phyloP scores from a whole-genome alignment of 2,329 filamentous ascomycete genomes.

The Chaetothyriales sp. region DNA sequence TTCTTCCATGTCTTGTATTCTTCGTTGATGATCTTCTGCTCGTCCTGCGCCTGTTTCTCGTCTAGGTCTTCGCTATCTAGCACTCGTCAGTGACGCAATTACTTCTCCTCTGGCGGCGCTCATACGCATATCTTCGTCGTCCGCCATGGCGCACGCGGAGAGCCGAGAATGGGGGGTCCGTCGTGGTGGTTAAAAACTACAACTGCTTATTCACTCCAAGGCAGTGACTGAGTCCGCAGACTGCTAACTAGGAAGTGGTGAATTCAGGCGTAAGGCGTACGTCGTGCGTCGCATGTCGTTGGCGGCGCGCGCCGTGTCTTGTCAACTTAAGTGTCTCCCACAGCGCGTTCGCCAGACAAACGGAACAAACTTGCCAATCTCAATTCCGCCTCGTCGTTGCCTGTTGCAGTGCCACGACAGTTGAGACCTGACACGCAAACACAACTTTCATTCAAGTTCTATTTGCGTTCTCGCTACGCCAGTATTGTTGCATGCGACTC shows the following conservation, averaged over 20 bases:
- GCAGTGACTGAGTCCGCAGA: no score
- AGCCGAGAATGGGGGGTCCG: neutral
- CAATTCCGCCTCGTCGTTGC: neutral
- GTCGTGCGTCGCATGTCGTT: no score
- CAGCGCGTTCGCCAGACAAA: neutral
- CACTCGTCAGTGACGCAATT: neutral
- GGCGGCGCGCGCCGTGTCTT: no score
- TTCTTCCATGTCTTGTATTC: conserved; percentile 99
- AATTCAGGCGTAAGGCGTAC: no score
- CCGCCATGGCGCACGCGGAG: conserved; percentile 13
- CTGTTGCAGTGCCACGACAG: neutral
- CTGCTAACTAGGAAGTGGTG: no score
- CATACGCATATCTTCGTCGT: conserved; percentile 19
- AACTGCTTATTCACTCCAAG: no score
- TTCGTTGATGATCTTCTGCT: conserved; percentile 27
- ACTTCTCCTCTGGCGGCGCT: neutral
- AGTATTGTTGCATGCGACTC: neutral
- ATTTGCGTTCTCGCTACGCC: neutral
- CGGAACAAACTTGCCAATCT: neutral
- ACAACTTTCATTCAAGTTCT: neutral
- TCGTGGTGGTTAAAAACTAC: neutral
- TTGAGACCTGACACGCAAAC: neutral
- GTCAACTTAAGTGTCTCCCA: no score
- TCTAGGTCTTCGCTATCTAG: conserved; percentile 51
- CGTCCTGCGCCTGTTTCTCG: conserved; percentile 54